Base-by-base conservation (phyloP, 495 filamentous ascomycete species). In the Staphylotrichum tortipilum region DNA sequence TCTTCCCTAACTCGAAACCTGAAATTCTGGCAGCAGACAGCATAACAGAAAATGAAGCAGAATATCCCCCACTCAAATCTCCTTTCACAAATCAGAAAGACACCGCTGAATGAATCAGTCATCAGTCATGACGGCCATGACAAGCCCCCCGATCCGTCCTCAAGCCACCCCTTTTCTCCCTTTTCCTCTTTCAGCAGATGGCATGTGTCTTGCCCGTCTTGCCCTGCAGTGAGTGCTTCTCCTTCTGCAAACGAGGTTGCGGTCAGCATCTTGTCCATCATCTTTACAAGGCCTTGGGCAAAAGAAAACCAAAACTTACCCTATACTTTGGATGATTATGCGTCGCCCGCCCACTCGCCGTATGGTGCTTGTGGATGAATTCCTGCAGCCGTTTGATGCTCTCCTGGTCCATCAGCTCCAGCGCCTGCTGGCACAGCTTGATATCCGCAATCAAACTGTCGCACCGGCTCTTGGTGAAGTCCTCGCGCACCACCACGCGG, bases 121-220 rank as follows among this genome's bases (percentile, higher is more conserved):
- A 24, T 33, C n/a, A n/a, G 15, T 54, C 46, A 50, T 54, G 40
- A 41, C 38, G 26, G 47, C 29, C 47, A 55, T 55, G 47, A n/a
- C n/a, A n/a, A n/a, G n/a, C n/a, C n/a, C n/a, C n/a, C n/a, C n/a
- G n/a, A n/a, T n/a, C n/a, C n/a, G n/a, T n/a, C n/a, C n/a, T n/a
- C n/a, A n/a, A n/a, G n/a, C n/a, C n/a, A n/a, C n/a, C n/a, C n/a
- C n/a, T n/a, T n/a, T n/a, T n/a, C n/a, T n/a, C n/a, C n/a, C n/a
- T n/a, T n/a, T n/a, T n/a, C n/a, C n/a, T n/a, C n/a, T n/a, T n/a
- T 47, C 83, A 92, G 69, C 88, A 94, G 47, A 90, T 73, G 29
- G 78, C 82, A 64, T 94, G 88, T 11, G 88, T 88, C 79, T 95
- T 95, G 38, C 88, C 88, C 47, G 77, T 78, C 78, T 89, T 88